phyloP scores from a whole-genome alignment of 2,329 filamentous ascomycete genomes.

The Hyphodiscus sp. region DNA sequence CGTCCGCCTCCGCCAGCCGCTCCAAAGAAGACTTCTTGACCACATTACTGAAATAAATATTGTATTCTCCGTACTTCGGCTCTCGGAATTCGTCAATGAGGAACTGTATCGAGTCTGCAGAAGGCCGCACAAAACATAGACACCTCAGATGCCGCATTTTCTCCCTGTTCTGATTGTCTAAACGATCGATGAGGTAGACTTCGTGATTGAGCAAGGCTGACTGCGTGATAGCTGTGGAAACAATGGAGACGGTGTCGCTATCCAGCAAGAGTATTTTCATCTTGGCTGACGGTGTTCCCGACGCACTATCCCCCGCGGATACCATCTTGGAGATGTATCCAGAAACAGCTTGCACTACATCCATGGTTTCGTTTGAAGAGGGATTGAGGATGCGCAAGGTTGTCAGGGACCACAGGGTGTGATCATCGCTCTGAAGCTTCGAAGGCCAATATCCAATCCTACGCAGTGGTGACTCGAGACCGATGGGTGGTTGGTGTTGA shows the following conservation, averaged over 20 bases:
- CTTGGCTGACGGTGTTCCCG: constrained; percentile 67
- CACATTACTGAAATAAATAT: constrained; percentile 96
- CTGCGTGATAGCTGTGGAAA: constrained; percentile 93
- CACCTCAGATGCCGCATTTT: constrained; percentile 98
- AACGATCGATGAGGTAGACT: constrained; percentile 92
- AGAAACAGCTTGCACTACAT: constrained; percentile 85
- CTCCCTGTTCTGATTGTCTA: constrained; percentile 84
- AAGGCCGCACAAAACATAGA: constrained; percentile 87
- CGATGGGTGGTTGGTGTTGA: background rate
- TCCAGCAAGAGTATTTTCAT: constrained; percentile 98
- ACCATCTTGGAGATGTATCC: constrained; percentile 97
- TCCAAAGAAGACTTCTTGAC: constrained; percentile 95
- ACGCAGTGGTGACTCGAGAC: background rate
- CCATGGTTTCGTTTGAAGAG: constrained; percentile 53
- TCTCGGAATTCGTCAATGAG: constrained; percentile 94
- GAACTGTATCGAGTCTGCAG: constrained; percentile 84
- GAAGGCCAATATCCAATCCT: background rate
- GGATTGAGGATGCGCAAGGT: background rate
- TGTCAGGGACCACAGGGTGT: background rate
- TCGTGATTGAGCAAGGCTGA: constrained; percentile 92
- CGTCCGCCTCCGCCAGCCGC: constrained; percentile 89
- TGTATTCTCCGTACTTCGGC: constrained; percentile 95
- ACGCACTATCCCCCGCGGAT: constrained; percentile 66
- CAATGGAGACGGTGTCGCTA: constrained; percentile 85
- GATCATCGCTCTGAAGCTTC: background rate